These are phyloP conservation scores for Cornus kousa DNA, from an alignment of 148 eudicot species.

Conservation along the genomic window DNA sequence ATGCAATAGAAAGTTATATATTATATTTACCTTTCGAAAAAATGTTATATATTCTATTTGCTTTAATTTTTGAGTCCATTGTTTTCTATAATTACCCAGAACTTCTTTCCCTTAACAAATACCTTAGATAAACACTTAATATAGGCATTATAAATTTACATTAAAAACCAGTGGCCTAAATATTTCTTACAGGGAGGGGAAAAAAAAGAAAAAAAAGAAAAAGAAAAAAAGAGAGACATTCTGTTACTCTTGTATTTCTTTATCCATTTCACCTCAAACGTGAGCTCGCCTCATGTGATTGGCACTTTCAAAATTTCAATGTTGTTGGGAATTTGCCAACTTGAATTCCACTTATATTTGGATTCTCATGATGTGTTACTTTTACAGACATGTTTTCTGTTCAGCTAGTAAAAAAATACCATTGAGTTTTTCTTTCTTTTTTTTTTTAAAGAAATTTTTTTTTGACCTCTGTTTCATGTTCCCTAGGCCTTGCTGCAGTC, in stretches of 20 bases:
- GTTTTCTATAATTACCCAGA: background rate
- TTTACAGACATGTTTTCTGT: background rate
- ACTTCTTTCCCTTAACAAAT: background rate
- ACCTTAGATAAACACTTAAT: background rate
- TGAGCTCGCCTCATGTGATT: background rate
- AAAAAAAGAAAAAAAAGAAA: too few relatives aligned
- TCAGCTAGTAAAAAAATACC: conserved; percentile 2
- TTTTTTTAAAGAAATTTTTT: background rate
- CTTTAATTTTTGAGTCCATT: background rate
- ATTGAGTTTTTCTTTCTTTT: background rate
- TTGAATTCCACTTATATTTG: background rate
- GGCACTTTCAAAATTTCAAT: background rate
- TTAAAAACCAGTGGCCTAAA: background rate
- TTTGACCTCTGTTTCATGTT: conserved; percentile 7
- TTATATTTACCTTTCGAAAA: background rate
- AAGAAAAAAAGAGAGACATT: background rate
- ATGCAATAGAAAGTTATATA: background rate
- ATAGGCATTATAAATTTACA: background rate
- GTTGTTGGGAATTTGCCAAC: too few relatives aligned
- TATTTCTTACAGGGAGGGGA: background rate
- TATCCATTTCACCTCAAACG: background rate
- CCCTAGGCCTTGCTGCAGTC: conserved; percentile 57
- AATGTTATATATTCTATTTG: background rate
- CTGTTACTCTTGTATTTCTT: background rate
- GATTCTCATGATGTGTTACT: background rate